Conservation (phyloP, 495 filamentous ascomycete genomes). For the Recurvomyces mirabilis region DNA sequence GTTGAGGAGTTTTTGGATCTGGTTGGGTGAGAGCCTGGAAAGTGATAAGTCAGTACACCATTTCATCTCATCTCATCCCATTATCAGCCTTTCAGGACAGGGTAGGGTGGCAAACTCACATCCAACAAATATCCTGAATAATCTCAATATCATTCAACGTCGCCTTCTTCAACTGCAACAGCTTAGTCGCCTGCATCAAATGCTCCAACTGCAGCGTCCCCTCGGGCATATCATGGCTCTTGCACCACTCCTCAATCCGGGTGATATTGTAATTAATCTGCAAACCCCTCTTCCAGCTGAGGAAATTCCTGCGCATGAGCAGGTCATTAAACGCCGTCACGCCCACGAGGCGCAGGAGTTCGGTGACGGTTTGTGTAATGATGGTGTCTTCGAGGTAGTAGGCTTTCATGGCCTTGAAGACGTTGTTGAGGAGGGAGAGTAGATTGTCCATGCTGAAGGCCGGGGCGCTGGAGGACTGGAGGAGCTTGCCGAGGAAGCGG, state of each 20-base stretch:
- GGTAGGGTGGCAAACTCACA: no score
- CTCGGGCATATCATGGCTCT: slow-evolving; percentile 99
- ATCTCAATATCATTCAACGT: slow-evolving; percentile 99
- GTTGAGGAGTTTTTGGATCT: slow-evolving; percentile 97
- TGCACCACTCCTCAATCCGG: slow-evolving; percentile 99
- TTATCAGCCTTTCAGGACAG: not conserved
- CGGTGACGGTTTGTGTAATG: slow-evolving; percentile 87
- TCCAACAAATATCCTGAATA: slow-evolving; percentile 99
- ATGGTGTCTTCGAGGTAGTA: slow-evolving; percentile 96
- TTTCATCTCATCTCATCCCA: slow-evolving; percentile 1
- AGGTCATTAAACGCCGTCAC: slow-evolving; percentile 99
- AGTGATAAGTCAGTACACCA: no score
- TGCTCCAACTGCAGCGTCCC: slow-evolving; percentile 96
- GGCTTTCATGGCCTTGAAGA: slow-evolving; percentile 95
- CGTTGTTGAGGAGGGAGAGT: slow-evolving; percentile 88
- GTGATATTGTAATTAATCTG: slow-evolving; percentile 99
- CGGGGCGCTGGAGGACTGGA: slow-evolving; percentile 75
- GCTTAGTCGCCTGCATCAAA: slow-evolving; percentile 99
- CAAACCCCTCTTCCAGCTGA: slow-evolving; percentile 97
- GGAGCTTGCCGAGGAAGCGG: slow-evolving; percentile 91
- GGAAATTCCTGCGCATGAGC: slow-evolving; percentile 93
- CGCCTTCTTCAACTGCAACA: slow-evolving; percentile 97
- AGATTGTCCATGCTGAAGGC: slow-evolving; percentile 99
- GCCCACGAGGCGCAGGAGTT: slow-evolving; percentile 84
- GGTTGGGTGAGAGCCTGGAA: slow-evolving; percentile 81